Base-by-base conservation (phyloP, 1,139 yeast genomes). In the Lodderomyces elongisporus region DNA sequence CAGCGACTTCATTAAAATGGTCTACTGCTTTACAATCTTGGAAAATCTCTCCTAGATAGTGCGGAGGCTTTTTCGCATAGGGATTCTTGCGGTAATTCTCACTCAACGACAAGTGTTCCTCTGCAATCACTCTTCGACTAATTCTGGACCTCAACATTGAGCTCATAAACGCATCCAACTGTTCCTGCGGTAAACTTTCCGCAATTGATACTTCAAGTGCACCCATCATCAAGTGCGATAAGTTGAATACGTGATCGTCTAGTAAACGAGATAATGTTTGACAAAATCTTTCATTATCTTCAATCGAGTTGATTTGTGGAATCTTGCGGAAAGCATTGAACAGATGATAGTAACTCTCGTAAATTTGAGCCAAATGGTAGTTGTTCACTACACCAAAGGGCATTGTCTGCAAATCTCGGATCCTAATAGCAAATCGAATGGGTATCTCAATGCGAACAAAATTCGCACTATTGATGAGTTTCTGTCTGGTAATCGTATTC, bases 141-240 rank as follows among this genome's bases (percentile, higher is more conserved):
- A 89, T 85, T 49, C 98, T 73, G 4, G 94, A 85, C 38, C 96
- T 66, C 30, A 89, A 61, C 69, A 87, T 73, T 2, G 82, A 72
- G 14, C 88, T 77, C 73, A 88, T 77, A 48, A 88, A 76, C 17
- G 60, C 62, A 52, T 89, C 96, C 44, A 89, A 59, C 31, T 78
- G 66, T 1, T 65, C 58, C 37, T 77, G 79, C 2, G 87, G 80
- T 46, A 83, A 69, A 25, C 76, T 66, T 28, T 75, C 69, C 30
- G 81, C 59, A 30, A 81, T 76, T 10, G 88, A 75, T 36, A 84
- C 82, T 49, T 89, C 96, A 37, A 88, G 64, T 1, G 94, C 88
- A 2, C 96, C 97, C 89, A 87, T 85, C 70, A 89, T 83, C 41
- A 89, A 65, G 52, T 88, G 91, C 1, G 96, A 91, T 40, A 89